Evolutionary conservation across 2,329 filamentous ascomycete species (phyloP).

Genomic region (Aspergillus quadricinctus): DNA sequence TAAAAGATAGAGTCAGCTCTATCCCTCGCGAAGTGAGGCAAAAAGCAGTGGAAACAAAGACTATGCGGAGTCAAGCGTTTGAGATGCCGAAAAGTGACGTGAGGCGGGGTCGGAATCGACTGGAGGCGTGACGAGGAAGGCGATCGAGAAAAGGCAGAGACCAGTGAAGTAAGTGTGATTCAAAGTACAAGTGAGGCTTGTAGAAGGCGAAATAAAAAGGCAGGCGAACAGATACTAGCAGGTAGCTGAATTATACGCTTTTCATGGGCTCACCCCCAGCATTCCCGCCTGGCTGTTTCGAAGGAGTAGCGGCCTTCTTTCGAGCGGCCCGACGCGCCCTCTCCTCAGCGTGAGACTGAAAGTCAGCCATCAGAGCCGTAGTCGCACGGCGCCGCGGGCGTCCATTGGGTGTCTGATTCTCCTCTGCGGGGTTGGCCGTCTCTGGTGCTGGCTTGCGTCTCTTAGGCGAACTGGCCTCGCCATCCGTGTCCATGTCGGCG

Average conservation of each 20-base stretch:
- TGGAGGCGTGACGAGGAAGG: too few species aligned
- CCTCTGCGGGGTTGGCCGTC: neutral
- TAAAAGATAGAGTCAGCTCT: too few species aligned
- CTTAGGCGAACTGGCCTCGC: neutral
- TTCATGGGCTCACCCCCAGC: neutral
- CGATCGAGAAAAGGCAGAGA: too few species aligned
- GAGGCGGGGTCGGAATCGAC: too few species aligned
- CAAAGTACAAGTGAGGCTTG: too few species aligned
- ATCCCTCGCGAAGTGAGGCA: too few species aligned
- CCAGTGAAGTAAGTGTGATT: too few species aligned
- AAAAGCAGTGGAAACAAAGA: too few species aligned
- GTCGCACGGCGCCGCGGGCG: constrained; percentile 22
- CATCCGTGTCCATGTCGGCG: constrained; percentile 7
- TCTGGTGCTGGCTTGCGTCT: constrained; percentile 1
- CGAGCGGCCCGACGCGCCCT: constrained; percentile 15
- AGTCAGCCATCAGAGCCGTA: constrained; percentile 16
- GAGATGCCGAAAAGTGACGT: too few species aligned
- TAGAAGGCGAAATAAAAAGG: neutral
- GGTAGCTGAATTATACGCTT: neutral
- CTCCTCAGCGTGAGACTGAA: constrained; percentile 16
- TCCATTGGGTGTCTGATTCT: constrained; percentile 11
- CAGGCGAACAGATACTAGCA: neutral
- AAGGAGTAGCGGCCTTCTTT: constrained; percentile 5
- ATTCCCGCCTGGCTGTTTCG: neutral
- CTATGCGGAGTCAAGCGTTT: too few species aligned